These are phyloP conservation scores for Fusarium euwallaceae DNA, from an alignment of 2,329 filamentous ascomycete genomes.

Conservation along the genomic window DNA sequence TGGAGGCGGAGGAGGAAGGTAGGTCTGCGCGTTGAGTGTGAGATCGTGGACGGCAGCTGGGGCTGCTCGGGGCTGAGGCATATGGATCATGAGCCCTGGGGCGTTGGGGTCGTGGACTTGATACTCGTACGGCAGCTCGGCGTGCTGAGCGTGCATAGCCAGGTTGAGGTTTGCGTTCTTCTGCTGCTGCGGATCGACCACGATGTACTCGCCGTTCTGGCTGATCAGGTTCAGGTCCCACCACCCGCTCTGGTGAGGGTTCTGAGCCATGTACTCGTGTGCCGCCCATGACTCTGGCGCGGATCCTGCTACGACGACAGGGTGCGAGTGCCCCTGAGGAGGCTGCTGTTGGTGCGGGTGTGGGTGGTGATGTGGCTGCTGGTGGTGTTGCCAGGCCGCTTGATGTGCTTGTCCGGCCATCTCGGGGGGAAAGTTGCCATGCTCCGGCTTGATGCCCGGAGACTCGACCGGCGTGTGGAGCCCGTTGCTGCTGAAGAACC, in stretches of 20 bases:
- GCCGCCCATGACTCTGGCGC: conserved; percentile 43
- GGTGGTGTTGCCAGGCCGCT: conserved; percentile 37
- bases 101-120: conserved; percentile 48
- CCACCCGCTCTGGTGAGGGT: conserved; percentile 46
- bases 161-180: conserved; percentile 56
- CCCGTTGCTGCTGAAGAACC: conserved; percentile 50
- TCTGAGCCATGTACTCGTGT: conserved; percentile 45
- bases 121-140: conserved; percentile 58
- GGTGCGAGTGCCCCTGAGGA: conserved; percentile 1
- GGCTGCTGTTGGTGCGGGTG: conserved; percentile 34
- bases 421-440: conserved; percentile 45
- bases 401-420: conserved; percentile 36
- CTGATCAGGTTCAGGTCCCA: conserved; percentile 50
- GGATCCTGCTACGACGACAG: conserved; percentile 27
- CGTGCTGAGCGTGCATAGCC: conserved; percentile 57
- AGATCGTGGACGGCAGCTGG: conserved; percentile 55
- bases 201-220: conserved; percentile 46
- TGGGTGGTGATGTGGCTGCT: conserved; percentile 28
- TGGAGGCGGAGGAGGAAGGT: conserved; percentile 52
- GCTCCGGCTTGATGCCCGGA: conserved; percentile 52
- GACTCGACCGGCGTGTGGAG: conserved; percentile 57
- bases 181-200: conserved; percentile 49
- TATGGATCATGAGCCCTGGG: conserved; percentile 66
- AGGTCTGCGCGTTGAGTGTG: conserved; percentile 51
- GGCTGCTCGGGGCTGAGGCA: conserved; percentile 60